phyloP scores from a whole-genome alignment of 805 yeast genomes.

The Zygosaccharomyces kombuchaensis region DNA sequence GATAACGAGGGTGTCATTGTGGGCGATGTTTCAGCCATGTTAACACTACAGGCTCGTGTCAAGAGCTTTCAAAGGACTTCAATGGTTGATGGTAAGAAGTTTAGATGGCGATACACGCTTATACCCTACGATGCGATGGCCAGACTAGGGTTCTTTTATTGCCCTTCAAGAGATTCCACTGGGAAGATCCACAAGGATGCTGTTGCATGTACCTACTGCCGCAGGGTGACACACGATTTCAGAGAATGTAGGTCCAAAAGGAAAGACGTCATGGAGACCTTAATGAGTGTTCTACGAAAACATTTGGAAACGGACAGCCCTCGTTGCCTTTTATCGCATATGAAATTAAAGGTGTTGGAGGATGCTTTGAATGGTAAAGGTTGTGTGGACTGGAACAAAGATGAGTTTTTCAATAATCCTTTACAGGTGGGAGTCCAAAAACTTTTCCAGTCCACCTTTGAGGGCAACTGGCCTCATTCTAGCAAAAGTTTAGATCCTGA shows the following conservation, averaged over 20 bases:
- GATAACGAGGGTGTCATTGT: not conserved
- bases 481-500: conserved; percentile 19
- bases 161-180: conserved; percentile 18
- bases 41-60: conserved; percentile 14
- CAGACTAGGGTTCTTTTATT: conserved; percentile 26
- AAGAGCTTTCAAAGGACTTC: conserved; percentile 16
- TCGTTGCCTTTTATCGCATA: conserved; percentile 17
- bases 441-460: conserved; percentile 20
- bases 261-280: conserved; percentile 23
- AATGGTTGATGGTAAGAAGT: conserved; percentile 20
- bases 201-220: conserved; percentile 27
- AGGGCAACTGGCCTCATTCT: conserved; percentile 28
- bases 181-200: conserved; percentile 20
- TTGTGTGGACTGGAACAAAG: conserved; percentile 23
- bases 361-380: conserved; percentile 15
- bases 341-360: conserved; percentile 25
- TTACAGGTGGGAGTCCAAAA: conserved; percentile 8
- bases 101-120: conserved; percentile 31
- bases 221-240: conserved; percentile 17
- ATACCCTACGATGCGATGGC: conserved; percentile 30
- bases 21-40: conserved; percentile 8
- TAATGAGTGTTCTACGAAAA: conserved; percentile 22
- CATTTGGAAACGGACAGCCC: conserved; percentile 17
- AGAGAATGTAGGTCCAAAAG: conserved; percentile 26
- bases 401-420: conserved; percentile 22